Percentiles rank a stretch among this genome's conserved stretches.
phyloP scores from a whole-genome alignment of 2,329 filamentous ascomycete species.

The Phialophora tarda region DNA sequence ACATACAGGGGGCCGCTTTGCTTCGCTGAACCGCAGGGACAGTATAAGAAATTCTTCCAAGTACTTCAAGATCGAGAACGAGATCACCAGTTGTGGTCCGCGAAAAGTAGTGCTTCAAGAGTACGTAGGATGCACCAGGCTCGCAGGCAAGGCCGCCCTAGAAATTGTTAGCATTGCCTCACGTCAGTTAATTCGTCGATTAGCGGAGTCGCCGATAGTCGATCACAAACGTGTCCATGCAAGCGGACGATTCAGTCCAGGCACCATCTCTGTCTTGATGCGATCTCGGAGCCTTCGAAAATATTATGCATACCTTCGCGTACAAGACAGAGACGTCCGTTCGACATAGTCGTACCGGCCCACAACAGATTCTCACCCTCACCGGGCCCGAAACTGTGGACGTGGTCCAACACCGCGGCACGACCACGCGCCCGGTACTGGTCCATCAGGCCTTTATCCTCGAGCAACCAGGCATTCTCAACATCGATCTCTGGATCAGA shows the following conservation, averaged over 20 bases:
- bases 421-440: conserved; percentile 1
- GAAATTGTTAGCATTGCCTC: not conserved
- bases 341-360: not conserved
- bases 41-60: not conserved
- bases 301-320: not conserved
- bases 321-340: conserved; percentile 1
- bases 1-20: not conserved
- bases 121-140: not conserved
- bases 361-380: not conserved
- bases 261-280: conserved; percentile 2
- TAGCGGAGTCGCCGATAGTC: not conserved
- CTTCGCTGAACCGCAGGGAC: not conserved
- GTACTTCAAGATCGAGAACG: not conserved
- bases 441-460: not conserved
- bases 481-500: not conserved
- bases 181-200: not conserved
- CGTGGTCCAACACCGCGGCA: not conserved
- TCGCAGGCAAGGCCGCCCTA: not conserved
- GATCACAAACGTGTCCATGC: not conserved
- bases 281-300: conserved; percentile 3
- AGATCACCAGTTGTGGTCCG: not conserved
- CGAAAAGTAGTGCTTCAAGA: not conserved
- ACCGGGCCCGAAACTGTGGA: not conserved
- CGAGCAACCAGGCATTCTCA: not conserved
- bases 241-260: conserved; percentile 2